A percentile compares a stretch with the other conserved stretches of the same genome.
phyloP scores from a whole-genome alignment of 331 rosid species.

The Quercus phellos region DNA sequence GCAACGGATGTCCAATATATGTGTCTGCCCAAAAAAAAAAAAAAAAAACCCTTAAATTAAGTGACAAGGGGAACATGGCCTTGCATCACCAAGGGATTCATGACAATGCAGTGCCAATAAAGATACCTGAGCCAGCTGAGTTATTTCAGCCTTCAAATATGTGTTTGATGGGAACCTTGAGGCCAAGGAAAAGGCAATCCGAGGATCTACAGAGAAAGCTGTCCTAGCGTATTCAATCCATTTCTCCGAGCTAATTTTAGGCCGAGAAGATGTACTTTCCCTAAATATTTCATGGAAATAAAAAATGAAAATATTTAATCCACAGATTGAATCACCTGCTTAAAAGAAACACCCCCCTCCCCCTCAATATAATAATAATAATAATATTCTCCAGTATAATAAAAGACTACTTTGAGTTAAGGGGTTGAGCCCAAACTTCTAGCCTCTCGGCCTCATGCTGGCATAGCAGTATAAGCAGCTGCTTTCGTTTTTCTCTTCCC shows the following conservation, averaged over 20 bases:
- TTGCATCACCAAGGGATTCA: background rate
- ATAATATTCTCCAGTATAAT: background rate
- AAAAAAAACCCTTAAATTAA: slow-evolving; percentile 9
- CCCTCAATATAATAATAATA: background rate
- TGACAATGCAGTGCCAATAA: background rate
- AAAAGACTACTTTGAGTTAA: slow-evolving; percentile 66
- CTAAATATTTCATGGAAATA: slow-evolving; percentile 39
- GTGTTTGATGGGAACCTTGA: slow-evolving; percentile 81
- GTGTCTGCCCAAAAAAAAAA: slow-evolving; percentile 43
- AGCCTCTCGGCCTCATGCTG: slow-evolving; percentile 97
- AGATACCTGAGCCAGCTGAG: slow-evolving; percentile 83
- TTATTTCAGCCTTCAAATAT: slow-evolving; percentile 74
- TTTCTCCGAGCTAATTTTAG: slow-evolving; percentile 76
- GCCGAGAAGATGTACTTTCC: slow-evolving; percentile 59
- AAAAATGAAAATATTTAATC: background rate
- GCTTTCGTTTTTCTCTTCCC: slow-evolving; percentile 84
- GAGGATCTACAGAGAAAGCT: slow-evolving; percentile 94
- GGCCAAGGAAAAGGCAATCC: slow-evolving; percentile 73
- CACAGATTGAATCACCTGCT: background rate
- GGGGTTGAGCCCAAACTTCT: slow-evolving; percentile 97
- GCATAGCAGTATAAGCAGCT: slow-evolving; percentile 82
- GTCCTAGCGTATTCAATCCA: slow-evolving; percentile 89
- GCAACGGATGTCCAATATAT: slow-evolving; percentile 74
- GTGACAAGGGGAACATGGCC: background rate
- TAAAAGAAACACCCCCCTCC: background rate